Percentiles rank a stretch among this genome's conserved stretches.
Conservation (phyloP, 2,329 filamentous ascomycete species). For the Paecilomyces dactylethromorphus region DNA sequence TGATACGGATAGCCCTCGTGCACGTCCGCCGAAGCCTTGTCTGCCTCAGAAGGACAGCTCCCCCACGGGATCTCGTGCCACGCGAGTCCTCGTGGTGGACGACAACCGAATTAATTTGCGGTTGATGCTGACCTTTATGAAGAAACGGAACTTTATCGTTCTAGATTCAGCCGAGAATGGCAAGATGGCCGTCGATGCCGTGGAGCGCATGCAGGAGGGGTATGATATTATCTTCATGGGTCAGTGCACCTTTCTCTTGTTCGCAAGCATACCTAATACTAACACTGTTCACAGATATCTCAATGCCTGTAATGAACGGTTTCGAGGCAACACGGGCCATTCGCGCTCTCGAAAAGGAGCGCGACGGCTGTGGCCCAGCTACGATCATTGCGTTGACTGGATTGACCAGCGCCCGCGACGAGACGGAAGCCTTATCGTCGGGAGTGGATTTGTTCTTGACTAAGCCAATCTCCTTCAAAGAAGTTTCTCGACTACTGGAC, state of each 20-base stretch:
- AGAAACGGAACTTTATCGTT: constrained; percentile 27
- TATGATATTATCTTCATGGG: constrained; percentile 43
- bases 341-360: constrained; percentile 33
- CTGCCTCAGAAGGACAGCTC: not conserved
- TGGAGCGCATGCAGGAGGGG: constrained; percentile 22
- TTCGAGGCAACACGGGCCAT: constrained; percentile 44
- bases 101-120: constrained; percentile 42
- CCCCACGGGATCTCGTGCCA: not conserved
- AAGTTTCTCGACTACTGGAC: constrained; percentile 33
- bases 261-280: not conserved
- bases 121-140: constrained; percentile 38
- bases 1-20: not conserved
- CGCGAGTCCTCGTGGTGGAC: constrained; percentile 37
- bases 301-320: constrained; percentile 44
- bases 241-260: constrained; percentile 6
- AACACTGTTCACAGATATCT: constrained; percentile 26
- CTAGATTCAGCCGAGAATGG: constrained; percentile 38
- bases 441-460: constrained; percentile 43
- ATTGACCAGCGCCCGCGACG: constrained; percentile 36
- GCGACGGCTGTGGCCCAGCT: constrained; percentile 21
- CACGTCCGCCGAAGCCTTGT: not conserved
- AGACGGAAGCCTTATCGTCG: constrained; percentile 35
- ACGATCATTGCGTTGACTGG: constrained; percentile 42
- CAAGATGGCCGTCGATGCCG: constrained; percentile 35
- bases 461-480: constrained; percentile 41